These are phyloP conservation scores for Volvariella surrecta DNA, from an alignment of 1,284 basidiomycete genomes.

Conservation along the genomic window DNA sequence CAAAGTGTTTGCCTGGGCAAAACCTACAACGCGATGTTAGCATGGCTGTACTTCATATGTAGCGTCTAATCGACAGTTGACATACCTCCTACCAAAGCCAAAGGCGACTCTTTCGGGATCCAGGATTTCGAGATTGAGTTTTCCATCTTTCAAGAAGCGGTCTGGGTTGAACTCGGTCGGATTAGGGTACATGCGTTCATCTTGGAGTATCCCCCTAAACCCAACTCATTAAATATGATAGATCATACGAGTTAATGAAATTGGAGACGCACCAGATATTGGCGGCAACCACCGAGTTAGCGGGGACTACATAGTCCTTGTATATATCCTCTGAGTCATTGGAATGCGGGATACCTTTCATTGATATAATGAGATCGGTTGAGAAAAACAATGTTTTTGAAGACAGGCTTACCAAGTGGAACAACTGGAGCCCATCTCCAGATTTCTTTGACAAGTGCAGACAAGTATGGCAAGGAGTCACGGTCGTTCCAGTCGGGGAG, in stretches of 20 bases:
- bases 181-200: conserved; percentile 18
- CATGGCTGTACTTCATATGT: background rate
- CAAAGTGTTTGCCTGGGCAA: conserved; percentile 32
- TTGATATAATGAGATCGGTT: background rate
- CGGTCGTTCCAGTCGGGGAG: background rate
- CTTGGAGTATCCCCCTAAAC: conserved; percentile 22
- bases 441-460: background rate
- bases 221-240: background rate
- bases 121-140: conserved; percentile 14
- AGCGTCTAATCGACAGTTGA: background rate
- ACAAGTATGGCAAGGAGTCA: background rate
- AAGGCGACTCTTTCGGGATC: conserved; percentile 3
- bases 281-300: background rate
- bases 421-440: background rate
- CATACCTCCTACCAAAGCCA: conserved; percentile 3
- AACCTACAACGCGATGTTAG: conserved; percentile 14
- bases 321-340: background rate
- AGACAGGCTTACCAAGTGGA: background rate
- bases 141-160: conserved; percentile 20
- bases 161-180: conserved; percentile 22
- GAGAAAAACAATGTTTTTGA: background rate
- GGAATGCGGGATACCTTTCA: background rate
- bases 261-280: background rate
- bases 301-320: background rate
- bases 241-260: background rate